Evolutionary conservation across 2,329 filamentous ascomycete genomes (phyloP).

Genomic region (Ceratocystis diversiconidia): DNA sequence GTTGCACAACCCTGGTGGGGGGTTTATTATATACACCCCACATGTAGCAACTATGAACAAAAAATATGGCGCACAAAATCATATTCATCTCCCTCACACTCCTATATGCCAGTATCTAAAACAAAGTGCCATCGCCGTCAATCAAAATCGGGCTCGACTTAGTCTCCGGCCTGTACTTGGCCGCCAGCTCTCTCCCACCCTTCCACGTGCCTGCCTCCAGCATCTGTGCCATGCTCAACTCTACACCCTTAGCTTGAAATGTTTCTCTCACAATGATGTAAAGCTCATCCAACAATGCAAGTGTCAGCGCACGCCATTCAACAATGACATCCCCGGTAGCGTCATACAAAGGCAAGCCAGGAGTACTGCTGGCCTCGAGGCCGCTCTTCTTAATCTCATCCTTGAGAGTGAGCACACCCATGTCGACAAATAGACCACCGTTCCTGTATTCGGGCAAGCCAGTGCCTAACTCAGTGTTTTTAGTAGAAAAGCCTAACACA

Average conservation of each 20-base stretch:
- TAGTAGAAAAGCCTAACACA: slow-evolving; percentile 37
- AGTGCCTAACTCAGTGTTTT: slow-evolving; percentile 43
- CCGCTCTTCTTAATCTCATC: slow-evolving; percentile 31
- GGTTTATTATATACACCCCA: neutral
- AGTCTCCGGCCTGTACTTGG: slow-evolving; percentile 63
- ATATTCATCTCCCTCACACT: neutral
- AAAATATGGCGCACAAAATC: neutral
- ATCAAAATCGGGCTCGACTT: slow-evolving; percentile 76
- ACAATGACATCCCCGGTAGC: slow-evolving; percentile 44
- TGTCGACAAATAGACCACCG: slow-evolving; percentile 52
- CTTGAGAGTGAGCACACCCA: slow-evolving; percentile 40
- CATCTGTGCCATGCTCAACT: slow-evolving; percentile 35
- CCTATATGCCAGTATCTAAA: slow-evolving; percentile 39
- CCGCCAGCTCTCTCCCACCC: slow-evolving; percentile 65
- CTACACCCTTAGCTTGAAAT: slow-evolving; percentile 25
- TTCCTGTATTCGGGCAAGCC: slow-evolving; percentile 61
- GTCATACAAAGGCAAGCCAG: slow-evolving; percentile 35
- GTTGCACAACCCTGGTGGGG: neutral
- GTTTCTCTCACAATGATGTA: slow-evolving; percentile 29
- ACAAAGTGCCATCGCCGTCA: slow-evolving; percentile 66
- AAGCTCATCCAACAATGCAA: slow-evolving; percentile 40
- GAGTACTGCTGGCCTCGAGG: slow-evolving; percentile 26
- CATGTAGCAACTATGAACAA: neutral
- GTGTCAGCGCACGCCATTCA: slow-evolving; percentile 46
- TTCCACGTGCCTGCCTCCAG: slow-evolving; percentile 43